Base-by-base conservation (phyloP, 2,329 filamentous ascomycete species). In the Aspergillus quadrilineatus region DNA sequence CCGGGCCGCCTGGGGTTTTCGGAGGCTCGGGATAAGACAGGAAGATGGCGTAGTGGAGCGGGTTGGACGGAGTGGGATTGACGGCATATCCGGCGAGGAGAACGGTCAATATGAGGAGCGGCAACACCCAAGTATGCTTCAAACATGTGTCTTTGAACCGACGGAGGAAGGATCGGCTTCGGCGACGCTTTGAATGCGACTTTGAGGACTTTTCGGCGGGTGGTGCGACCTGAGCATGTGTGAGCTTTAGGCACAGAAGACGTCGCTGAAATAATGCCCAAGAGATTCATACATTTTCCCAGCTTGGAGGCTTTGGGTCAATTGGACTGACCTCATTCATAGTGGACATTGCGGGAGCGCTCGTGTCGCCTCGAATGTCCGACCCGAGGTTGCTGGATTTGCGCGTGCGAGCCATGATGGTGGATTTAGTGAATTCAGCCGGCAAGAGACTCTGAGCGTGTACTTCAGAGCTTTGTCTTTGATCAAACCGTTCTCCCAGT, bases 41-140 rank as follows among this genome's bases (percentile, higher is more conserved):
- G 81, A 96, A 96, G 73, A 97, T 86, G 73, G 91, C 92, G 74
- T 81, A 82, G 75, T 90, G 82, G 62, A 96, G 73, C 10, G 89
- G 89, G 73, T 97, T 97, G 56, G 87, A 85, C 59, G 87, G 80
- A 65, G 83, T 85, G 4, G 92, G 93, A 70, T 92, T 88, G 68
- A 90, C 71, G 63, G 85, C 84, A 76, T 93, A 97, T 59, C 85
- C 80, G 49, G 80, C 75, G 58, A 89, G 76, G 69, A 92, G 80
- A 69, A 86, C 66, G 57, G 81, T 59, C 56, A 90, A 75, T 57
- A 95, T 76, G 63, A 89, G 73, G 57, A 94, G 82, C 26, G 93
- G 92, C 49, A 82, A 78, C 15, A 86, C 70, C 84, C 84, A 87
- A 29, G 84, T 87, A 68, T 86, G 82, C 55, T 73, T 75, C 48